Conservation (phyloP, 495 filamentous ascomycete species). For the Penicillium chermesinum region DNA sequence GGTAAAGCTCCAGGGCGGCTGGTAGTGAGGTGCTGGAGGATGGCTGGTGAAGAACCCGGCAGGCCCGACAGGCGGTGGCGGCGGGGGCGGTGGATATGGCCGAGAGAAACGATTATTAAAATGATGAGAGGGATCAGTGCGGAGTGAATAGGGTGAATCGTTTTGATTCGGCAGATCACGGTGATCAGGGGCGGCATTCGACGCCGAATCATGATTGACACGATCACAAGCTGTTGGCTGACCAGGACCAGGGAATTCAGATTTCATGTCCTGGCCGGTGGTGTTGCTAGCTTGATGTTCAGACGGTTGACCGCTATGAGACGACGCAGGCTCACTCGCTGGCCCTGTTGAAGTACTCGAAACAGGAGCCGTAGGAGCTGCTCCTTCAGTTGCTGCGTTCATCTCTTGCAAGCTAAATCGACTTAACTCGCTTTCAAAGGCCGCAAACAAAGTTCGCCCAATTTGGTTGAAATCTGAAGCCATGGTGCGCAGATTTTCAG, state of each 20-base stretch:
- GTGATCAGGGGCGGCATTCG: not conserved
- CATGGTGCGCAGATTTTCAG: conserved; percentile 39
- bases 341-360: conserved; percentile 1
- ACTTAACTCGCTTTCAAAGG: conserved; percentile 38
- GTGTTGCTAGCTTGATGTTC: not conserved
- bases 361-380: conserved; percentile 2
- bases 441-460: conserved; percentile 35
- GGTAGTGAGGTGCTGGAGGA: not conserved
- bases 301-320: not conserved
- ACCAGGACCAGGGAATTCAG: not conserved
- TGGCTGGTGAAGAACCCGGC: too few relatives aligned
- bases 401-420: conserved; percentile 3
- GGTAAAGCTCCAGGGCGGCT: not conserved
- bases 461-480: conserved; percentile 44
- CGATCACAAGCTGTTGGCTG: not conserved
- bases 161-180: not conserved
- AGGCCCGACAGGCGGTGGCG: too few relatives aligned
- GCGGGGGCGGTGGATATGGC: too few relatives aligned
- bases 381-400: conserved; percentile 3
- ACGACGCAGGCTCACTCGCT: not conserved
- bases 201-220: not conserved
- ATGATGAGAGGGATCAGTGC: not conserved
- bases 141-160: not conserved
- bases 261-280: not conserved
- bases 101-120: not conserved